phyloP scores from a whole-genome alignment of 495 filamentous ascomycete genomes.

The Annulohypoxylon stygium region DNA sequence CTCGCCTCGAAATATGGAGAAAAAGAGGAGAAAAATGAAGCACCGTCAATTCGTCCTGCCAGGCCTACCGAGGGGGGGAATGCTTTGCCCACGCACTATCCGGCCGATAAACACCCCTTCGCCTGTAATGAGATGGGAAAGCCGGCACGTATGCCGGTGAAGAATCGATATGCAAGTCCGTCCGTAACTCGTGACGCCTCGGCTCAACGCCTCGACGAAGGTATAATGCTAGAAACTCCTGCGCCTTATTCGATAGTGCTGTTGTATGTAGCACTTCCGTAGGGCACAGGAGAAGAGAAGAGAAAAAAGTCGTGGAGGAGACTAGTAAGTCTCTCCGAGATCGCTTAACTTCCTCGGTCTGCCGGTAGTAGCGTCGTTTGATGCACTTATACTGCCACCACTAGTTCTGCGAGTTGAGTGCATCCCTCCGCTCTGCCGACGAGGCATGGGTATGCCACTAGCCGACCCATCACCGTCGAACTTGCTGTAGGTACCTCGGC shows the following conservation, averaged over 20 bases:
- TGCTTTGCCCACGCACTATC: slow-evolving; percentile 46
- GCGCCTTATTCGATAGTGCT: slow-evolving; percentile 22
- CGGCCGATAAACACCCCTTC: slow-evolving; percentile 33
- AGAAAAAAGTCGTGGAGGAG: slow-evolving; percentile 22
- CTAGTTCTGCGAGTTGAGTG: slow-evolving; percentile 59
- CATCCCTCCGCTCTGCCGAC: slow-evolving; percentile 66
- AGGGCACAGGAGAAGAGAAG: slow-evolving; percentile 46
- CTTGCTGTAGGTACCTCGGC: slow-evolving; percentile 65
- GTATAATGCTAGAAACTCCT: slow-evolving; percentile 36
- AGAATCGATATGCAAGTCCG: slow-evolving; percentile 49
- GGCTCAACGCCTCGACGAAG: slow-evolving; percentile 42
- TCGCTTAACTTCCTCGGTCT: slow-evolving; percentile 57
- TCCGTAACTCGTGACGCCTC: slow-evolving; percentile 53
- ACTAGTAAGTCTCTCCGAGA: slow-evolving; percentile 64
- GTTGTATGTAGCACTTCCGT: slow-evolving; percentile 30
- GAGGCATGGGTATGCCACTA: slow-evolving; percentile 62
- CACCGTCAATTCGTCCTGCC: slow-evolving; percentile 38
- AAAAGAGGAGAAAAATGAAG: background rate
- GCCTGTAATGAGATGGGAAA: slow-evolving; percentile 39
- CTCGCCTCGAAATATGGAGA: slow-evolving; percentile 26
- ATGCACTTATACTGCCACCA: slow-evolving; percentile 56
- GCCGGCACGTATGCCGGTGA: slow-evolving; percentile 41
- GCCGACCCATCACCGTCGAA: slow-evolving; percentile 63
- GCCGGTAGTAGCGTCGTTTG: slow-evolving; percentile 39
- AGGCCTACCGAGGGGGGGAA: slow-evolving; percentile 28